Evolutionary conservation across 2,329 filamentous ascomycete species (phyloP), one percentile per base, ranked within the genome.

Genomic region (Shiraia sp.): DNA sequence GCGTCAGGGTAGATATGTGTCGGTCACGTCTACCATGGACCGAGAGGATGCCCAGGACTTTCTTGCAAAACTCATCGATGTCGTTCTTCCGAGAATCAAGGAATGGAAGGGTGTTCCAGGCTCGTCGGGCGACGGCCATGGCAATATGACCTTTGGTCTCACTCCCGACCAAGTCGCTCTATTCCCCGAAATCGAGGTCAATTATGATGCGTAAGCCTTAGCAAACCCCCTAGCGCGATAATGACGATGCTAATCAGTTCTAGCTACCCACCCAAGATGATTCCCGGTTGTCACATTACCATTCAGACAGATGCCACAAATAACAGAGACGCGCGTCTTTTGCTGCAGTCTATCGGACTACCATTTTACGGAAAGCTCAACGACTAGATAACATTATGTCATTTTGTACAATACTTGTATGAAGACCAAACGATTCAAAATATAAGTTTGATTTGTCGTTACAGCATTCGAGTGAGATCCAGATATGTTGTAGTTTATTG

Each of bases 71-170:
- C 77, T 90, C 55, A 78, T 97, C 40, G 90, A 95, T 66, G 77
- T 97, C 7, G 91, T 99, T 5, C 79, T 97, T 66, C 93, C 93
- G 27, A 88, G 85, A 64, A 95, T 99, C 72, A 99, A 97, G 78
- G 93, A 99, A 58, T 99, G 90, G 87, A 82, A 81, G 41, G 93
- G 93, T 45, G 76, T 88, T n/a, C 80, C 81, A 56, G 84, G 83
- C 34, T 81, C 75, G 30, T 88, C 88, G 27, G 93, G 93, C 63
- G 93, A 99, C 69, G 85, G 83, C 63, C 86, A 86, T 48, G 93
- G 93, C 26, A 96, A 97, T 69, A 79, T 99, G 55, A 79, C 79
- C 8, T 92, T 91, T 69, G 93, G 93, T 55, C 77, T 99, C 58
- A 79, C 79, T 10, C 78, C 85, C 4, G 85, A 89, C 44, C 82